Base-by-base conservation (phyloP, 208 protist genomes). In the Wallacemonas sp. region DNA sequence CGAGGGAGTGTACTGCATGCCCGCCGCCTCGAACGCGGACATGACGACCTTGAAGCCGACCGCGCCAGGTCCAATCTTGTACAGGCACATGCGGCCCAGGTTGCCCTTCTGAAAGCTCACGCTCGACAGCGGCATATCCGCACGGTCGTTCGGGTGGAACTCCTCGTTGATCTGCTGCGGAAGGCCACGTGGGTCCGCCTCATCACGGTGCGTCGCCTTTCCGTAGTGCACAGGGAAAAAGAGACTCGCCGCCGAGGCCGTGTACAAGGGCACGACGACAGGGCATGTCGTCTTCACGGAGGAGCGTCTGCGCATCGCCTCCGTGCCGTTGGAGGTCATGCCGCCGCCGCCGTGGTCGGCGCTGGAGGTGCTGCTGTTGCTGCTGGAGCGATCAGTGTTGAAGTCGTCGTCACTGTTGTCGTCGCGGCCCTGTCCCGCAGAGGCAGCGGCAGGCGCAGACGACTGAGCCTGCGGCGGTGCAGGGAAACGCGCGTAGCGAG, bases 11-110 rank as follows among this genome's bases (percentile, higher is more conserved):
- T 95, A 91, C 69, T 82, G 69, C 72, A 96, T 86, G 6, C 90
- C 90, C 14, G 86, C 74, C 1, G 80, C 80, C 68, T 94, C 87
- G 57, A 97, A 94, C 16, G 92, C 85, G 41, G 83, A 90, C 19
- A 95, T 88, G 19, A 97, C 92, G 0, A 93, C 89, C 23, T 81
- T 83, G 74, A 97, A 97, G 29, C 90, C 88, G 36, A 97, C 92
- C n/a, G 87, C 92, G 43, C 88, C 89, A 23, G 89, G 89, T 46
- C 90, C 92, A 48, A 97, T 90, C 72, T 96, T 96, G 74, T 85
- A 97, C 27, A 97, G 65, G n/a, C 77, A 80, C 82, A 94, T 90
- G 16, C 87, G 81, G 34, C 92, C 90, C 11, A 92, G 71, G 65
- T 95, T 95, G 32, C 90, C 81, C 64, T 88, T 80, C 49, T 94